Conservation (phyloP, 306 rosid genomes). For the Cyclanthera cordifolia region DNA sequence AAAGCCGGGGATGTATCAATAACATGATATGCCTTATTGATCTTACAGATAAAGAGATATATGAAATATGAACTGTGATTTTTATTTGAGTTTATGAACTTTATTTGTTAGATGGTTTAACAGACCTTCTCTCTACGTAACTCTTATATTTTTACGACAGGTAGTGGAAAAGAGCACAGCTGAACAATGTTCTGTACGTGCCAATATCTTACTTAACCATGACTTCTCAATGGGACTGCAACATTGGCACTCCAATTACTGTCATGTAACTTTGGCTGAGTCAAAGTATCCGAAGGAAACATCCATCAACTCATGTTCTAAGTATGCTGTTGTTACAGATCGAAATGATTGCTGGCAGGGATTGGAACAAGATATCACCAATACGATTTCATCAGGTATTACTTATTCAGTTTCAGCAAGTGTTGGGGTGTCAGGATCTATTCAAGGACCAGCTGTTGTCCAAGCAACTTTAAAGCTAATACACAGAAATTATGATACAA, state of each 20-base stretch:
- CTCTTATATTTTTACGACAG: conserved; percentile 30
- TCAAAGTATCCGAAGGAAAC: conserved; percentile 26
- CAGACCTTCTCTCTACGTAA: neutral
- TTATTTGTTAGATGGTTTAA: neutral
- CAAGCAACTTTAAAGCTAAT: conserved; percentile 70
- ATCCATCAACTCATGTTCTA: conserved; percentile 16
- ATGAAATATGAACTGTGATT: neutral
- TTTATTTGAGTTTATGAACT: neutral
- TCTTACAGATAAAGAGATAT: neutral
- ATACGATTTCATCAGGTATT: conserved; percentile 35
- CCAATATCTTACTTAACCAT: conserved; percentile 59
- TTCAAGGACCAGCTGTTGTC: conserved; percentile 50
- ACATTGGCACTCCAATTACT: conserved; percentile 62
- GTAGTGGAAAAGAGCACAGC: conserved; percentile 21
- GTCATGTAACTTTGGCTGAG: conserved; percentile 43
- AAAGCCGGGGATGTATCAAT: too few species aligned
- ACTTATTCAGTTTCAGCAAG: conserved; percentile 52
- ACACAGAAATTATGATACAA: conserved; percentile 40
- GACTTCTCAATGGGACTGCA: conserved; percentile 71
- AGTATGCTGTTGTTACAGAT: conserved; percentile 49
- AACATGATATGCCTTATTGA: neutral
- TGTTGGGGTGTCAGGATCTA: conserved; percentile 66
- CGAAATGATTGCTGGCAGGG: conserved; percentile 93
- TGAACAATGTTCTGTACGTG: conserved; percentile 21
- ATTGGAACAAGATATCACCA: conserved; percentile 77